Conservation (phyloP, 805 yeast genomes). For the Lipomyces oligophaga region DNA sequence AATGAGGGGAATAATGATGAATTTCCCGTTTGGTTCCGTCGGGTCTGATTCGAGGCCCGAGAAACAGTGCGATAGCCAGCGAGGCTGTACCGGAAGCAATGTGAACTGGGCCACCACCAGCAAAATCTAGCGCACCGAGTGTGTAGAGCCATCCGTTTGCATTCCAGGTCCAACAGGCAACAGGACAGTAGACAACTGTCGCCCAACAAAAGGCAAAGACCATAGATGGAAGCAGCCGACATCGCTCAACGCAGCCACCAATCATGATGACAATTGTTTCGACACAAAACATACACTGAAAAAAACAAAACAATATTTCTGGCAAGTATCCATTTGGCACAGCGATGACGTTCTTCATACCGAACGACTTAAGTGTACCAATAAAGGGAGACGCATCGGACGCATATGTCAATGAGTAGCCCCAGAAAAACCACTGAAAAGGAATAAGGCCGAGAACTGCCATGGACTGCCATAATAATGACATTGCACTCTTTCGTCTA, state of each 20-base stretch:
- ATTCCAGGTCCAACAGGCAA: conserved; percentile 98
- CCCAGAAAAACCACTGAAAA: conserved; percentile 99
- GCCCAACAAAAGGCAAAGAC: conserved; percentile 89
- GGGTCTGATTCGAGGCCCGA: conserved; percentile 78
- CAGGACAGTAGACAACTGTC: conserved; percentile 92
- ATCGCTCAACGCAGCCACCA: conserved; percentile 98
- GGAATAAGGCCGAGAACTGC: conserved; percentile 81
- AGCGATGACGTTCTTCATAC: conserved; percentile 76
- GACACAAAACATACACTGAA: conserved; percentile 96
- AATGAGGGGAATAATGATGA: conserved; percentile 55
- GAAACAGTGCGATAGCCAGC: conserved; percentile 80
- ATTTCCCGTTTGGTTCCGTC: conserved; percentile 3
- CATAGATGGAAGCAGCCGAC: conserved; percentile 94
- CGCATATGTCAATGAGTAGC: conserved; percentile 83
- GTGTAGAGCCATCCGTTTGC: conserved; percentile 80
- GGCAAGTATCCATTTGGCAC: conserved; percentile 70
- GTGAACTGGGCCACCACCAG: conserved; percentile 99
- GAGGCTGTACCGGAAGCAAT: conserved; percentile 93
- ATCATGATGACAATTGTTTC: conserved; percentile 89
- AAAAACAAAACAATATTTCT: conserved; percentile 81
- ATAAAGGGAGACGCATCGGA: conserved; percentile 65
- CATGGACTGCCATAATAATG: conserved; percentile 88
- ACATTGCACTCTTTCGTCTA: conserved; percentile 89
- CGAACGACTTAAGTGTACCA: conserved; percentile 78
- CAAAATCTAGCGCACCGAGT: conserved; percentile 88